phyloP scores from a whole-genome alignment of 176 grass and related monocot species.

The Rhynchospora breviuscula region DNA sequence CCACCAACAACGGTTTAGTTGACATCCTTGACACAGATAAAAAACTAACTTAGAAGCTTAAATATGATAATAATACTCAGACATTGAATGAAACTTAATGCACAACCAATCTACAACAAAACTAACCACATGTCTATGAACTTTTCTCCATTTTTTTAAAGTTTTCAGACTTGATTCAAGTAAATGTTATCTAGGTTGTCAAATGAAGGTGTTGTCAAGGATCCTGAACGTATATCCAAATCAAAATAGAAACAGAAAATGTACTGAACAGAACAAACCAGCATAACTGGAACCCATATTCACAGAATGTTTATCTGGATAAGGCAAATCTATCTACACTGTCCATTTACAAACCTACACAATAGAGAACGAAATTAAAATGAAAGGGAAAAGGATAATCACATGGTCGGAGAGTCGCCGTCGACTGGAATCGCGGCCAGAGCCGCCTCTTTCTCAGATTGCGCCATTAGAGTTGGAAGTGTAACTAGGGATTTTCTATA shows the following conservation, averaged over 20 bases:
- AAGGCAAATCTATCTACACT: background rate
- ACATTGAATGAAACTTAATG: too few relatives aligned
- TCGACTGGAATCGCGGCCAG: slow-evolving; percentile 63
- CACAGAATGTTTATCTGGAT: background rate
- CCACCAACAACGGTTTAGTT: too few relatives aligned
- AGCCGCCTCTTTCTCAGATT: slow-evolving; percentile 71
- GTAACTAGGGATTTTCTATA: background rate
- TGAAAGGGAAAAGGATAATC: background rate
- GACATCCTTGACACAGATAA: too few relatives aligned
- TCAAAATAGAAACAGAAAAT: background rate
- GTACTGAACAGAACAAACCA: background rate
- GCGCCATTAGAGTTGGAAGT: slow-evolving; percentile 32
- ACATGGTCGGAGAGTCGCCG: slow-evolving; percentile 70
- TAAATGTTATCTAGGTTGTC: too few relatives aligned
- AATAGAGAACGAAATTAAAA: background rate
- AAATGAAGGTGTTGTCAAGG: too few relatives aligned
- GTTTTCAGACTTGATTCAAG: too few relatives aligned
- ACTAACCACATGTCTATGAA: too few relatives aligned
- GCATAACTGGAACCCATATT: background rate
- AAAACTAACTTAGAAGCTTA: too few relatives aligned
- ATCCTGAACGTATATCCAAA: background rate
- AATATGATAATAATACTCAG: too few relatives aligned
- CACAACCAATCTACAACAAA: too few relatives aligned
- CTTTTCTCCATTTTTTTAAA: too few relatives aligned
- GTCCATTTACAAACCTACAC: background rate